A percentile compares a stretch with the other conserved stretches of the same genome.
These are phyloP conservation scores for Phytophthora vignae DNA, from an alignment of 352 stramenopile species.

Conservation along the genomic window DNA sequence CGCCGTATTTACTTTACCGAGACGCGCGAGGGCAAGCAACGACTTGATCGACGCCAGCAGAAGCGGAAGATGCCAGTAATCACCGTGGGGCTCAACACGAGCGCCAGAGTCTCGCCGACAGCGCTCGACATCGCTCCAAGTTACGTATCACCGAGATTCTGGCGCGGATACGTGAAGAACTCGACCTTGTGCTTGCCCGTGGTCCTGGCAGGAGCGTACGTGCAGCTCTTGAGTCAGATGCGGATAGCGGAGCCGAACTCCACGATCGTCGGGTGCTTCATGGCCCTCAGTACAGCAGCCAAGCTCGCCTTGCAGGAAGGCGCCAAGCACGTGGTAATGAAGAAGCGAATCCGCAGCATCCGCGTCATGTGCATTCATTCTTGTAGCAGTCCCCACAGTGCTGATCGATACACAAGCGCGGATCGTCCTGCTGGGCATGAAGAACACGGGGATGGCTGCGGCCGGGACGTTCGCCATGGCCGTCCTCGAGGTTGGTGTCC, in stretches of 20 bases:
- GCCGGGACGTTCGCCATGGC: slow-evolving; percentile 41
- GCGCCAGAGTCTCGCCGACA: slow-evolving; percentile 15
- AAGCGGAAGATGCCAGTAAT: slow-evolving; percentile 26
- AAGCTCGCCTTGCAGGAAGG: slow-evolving; percentile 51
- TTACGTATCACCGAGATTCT: slow-evolving; percentile 30
- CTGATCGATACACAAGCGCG: slow-evolving; percentile 58
- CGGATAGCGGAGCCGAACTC: slow-evolving; percentile 21
- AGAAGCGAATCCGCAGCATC: slow-evolving; percentile 40
- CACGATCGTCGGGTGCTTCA: slow-evolving; percentile 26
- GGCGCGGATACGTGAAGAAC: slow-evolving; percentile 21
- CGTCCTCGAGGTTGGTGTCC: slow-evolving; percentile 40
- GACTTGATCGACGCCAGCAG: slow-evolving; percentile 20
- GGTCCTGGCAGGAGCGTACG: slow-evolving; percentile 31
- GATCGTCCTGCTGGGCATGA: slow-evolving; percentile 42
- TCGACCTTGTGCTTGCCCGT: slow-evolving; percentile 23
- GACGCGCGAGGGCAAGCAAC: slow-evolving; percentile 25
- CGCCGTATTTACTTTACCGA: slow-evolving; percentile 36
- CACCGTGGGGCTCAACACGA: slow-evolving; percentile 7
- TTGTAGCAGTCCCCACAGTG: slow-evolving; percentile 46
- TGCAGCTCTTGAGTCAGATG: slow-evolving; percentile 30
- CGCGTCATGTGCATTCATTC: slow-evolving; percentile 53
- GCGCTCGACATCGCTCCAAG: slow-evolving; percentile 14
- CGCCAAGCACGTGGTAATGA: slow-evolving; percentile 35
- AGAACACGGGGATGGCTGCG: slow-evolving; percentile 34
- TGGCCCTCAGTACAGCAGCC: slow-evolving; percentile 34